Evolutionary conservation across 805 yeast genomes (phyloP).

Genomic region (Candida caryicola): DNA sequence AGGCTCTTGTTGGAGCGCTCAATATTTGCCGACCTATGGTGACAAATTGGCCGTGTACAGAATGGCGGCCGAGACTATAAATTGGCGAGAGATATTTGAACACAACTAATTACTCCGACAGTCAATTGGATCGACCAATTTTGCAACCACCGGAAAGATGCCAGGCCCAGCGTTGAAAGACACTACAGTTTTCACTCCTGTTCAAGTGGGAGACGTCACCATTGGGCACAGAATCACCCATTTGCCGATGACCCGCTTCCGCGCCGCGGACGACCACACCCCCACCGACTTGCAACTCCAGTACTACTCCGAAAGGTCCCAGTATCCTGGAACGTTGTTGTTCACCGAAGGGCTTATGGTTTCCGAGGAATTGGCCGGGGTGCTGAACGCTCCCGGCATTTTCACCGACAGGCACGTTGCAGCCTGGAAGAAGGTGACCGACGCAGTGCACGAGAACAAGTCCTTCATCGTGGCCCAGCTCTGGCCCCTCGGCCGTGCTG

Average conservation of each 20-base stretch:
- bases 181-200: slow-evolving; percentile 43
- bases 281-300: slow-evolving; percentile 47
- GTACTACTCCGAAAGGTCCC: slow-evolving; percentile 57
- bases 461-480: slow-evolving; percentile 13
- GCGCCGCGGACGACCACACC: slow-evolving; percentile 37
- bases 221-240: slow-evolving; percentile 43
- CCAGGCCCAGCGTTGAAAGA: slow-evolving; percentile 16
- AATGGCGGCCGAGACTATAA: too few species aligned
- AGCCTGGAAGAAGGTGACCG: slow-evolving; percentile 23
- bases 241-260: slow-evolving; percentile 52
- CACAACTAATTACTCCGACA: too few species aligned
- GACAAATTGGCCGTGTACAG: too few species aligned
- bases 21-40: too few species aligned
- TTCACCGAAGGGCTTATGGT: slow-evolving; percentile 40
- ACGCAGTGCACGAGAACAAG: slow-evolving; percentile 14
- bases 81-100: too few species aligned
- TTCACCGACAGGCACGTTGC: slow-evolving; percentile 23
- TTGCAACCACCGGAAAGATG: too few species aligned
- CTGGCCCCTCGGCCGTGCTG: slow-evolving; percentile 22
- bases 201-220: slow-evolving; percentile 36
- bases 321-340: slow-evolving; percentile 54
- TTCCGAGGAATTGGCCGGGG: slow-evolving; percentile 31
- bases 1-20: too few species aligned
- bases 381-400: slow-evolving; percentile 13
- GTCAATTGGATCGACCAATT: too few species aligned